phyloP scores from a whole-genome alignment of 352 stramenopile species.

The Phytophthora agathidicida region DNA sequence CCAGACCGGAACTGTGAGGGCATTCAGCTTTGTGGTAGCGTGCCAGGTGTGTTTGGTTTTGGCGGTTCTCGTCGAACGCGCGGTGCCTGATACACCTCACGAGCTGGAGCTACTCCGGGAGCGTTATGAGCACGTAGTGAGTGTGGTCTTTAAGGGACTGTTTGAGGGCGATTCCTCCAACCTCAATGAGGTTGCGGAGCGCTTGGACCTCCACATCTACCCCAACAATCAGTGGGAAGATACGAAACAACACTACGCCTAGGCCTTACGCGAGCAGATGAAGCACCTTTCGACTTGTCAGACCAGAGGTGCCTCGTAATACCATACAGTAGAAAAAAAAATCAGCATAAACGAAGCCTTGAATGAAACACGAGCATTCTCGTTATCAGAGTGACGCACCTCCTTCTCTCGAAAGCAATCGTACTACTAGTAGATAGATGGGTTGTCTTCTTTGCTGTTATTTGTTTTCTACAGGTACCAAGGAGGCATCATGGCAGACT shows the following conservation, averaged over 20 bases:
- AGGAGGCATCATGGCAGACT: too few species aligned
- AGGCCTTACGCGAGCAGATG: too few species aligned
- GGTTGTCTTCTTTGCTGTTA: too few species aligned
- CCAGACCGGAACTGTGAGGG: conserved; percentile 48
- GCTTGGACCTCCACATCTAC: conserved; percentile 77
- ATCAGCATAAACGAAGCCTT: too few species aligned
- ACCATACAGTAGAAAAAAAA: too few species aligned
- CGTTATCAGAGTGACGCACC: too few species aligned
- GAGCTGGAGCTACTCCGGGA: conserved; percentile 62
- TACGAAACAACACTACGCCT: conserved; percentile 29
- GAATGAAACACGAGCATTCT: too few species aligned
- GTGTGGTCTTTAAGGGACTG: conserved; percentile 79
- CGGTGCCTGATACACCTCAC: conserved; percentile 61
- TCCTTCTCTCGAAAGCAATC: too few species aligned
- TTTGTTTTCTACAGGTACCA: too few species aligned
- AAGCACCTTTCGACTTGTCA: too few species aligned
- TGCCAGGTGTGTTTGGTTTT: conserved; percentile 77
- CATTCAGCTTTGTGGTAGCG: conserved; percentile 72
- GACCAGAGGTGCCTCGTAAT: too few species aligned
- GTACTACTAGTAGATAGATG: too few species aligned
- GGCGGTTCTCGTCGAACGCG: conserved; percentile 61
- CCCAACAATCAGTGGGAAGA: conserved; percentile 73
- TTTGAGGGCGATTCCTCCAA: conserved; percentile 69
- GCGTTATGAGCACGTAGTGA: conserved; percentile 77
- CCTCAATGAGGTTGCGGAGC: conserved; percentile 75